These are phyloP conservation scores for Candida glaebosa DNA, from an alignment of 805 yeast genomes.

Conservation along the genomic window DNA sequence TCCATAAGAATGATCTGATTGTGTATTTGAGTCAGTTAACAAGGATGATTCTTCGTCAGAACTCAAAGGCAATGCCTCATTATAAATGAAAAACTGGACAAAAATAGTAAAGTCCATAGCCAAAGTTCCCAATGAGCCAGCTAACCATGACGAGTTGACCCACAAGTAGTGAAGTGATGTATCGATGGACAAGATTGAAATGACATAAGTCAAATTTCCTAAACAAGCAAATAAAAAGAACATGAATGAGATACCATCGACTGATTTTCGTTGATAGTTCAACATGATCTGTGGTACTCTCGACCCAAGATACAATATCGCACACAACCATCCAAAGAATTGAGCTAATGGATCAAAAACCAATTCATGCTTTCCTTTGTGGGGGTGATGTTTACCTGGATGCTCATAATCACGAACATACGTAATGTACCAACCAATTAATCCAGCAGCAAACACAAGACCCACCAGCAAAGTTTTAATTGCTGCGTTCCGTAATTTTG, in stretches of 20 bases:
- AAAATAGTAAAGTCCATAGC: constrained; percentile 80
- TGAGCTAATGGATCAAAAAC: constrained; percentile 79
- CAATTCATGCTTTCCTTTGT: constrained; percentile 44
- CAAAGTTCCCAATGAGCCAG: constrained; percentile 88
- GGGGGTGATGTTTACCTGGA: constrained; percentile 27
- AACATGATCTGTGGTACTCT: constrained; percentile 88
- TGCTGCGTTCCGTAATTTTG: background rate
- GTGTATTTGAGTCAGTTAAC: no score
- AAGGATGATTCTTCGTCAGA: constrained; percentile 17
- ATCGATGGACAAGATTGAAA: constrained; percentile 76
- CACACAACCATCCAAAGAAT: constrained; percentile 80
- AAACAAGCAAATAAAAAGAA: constrained; percentile 93
- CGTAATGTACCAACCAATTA: constrained; percentile 82
- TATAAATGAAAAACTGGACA: constrained; percentile 79
- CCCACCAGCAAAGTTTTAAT: constrained; percentile 51
- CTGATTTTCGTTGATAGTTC: constrained; percentile 81
- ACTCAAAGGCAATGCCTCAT: constrained; percentile 24
- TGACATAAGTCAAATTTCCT: constrained; percentile 88
- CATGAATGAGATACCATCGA: constrained; percentile 92
- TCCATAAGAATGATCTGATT: no score
- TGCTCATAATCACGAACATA: constrained; percentile 44
- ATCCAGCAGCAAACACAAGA: constrained; percentile 71
- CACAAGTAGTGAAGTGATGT: constrained; percentile 64
- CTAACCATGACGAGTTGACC: constrained; percentile 88
- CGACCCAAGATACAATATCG: constrained; percentile 75